Conservation (phyloP, 805 yeast species). For the Kuraishia molischiana region DNA sequence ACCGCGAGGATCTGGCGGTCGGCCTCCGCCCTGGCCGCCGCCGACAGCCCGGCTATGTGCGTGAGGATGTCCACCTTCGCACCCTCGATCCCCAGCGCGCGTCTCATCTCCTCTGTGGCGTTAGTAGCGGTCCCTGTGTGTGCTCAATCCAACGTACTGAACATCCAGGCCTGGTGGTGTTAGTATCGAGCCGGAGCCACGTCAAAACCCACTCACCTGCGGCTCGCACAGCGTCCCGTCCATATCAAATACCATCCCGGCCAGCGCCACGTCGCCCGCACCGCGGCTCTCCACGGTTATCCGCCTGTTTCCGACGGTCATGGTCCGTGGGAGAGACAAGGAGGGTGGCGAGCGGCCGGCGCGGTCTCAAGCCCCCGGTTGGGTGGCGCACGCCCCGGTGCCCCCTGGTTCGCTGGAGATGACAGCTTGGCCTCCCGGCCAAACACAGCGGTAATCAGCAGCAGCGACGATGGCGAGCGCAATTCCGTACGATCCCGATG, state of each 20-base stretch:
- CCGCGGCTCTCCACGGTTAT: no score
- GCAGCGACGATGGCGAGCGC: conserved; percentile 24
- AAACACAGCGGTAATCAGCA: no score
- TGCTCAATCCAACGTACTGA: conserved; percentile 14
- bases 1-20: conserved; percentile 35
- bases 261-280: conserved; percentile 25
- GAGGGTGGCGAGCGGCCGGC: no score
- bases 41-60: conserved; percentile 33
- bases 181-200: neutral
- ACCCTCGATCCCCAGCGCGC: conserved; percentile 38
- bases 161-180: conserved; percentile 19
- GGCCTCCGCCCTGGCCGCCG: conserved; percentile 30
- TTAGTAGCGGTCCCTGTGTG: neutral
- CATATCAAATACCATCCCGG: conserved; percentile 56
- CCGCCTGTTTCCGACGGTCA: no score
- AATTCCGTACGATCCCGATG: conserved; percentile 34
- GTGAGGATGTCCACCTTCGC: conserved; percentile 41
- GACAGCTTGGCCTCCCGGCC: no score
- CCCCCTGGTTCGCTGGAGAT: no score
- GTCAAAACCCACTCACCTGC: conserved; percentile 21
- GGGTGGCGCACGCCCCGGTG: no score
- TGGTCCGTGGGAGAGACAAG: no score
- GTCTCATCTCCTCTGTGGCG: conserved; percentile 41
- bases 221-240: conserved; percentile 59
- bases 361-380: no score